These are phyloP conservation scores for Barnettozyma californica DNA, from an alignment of 805 yeast species.

Conservation along the genomic window DNA sequence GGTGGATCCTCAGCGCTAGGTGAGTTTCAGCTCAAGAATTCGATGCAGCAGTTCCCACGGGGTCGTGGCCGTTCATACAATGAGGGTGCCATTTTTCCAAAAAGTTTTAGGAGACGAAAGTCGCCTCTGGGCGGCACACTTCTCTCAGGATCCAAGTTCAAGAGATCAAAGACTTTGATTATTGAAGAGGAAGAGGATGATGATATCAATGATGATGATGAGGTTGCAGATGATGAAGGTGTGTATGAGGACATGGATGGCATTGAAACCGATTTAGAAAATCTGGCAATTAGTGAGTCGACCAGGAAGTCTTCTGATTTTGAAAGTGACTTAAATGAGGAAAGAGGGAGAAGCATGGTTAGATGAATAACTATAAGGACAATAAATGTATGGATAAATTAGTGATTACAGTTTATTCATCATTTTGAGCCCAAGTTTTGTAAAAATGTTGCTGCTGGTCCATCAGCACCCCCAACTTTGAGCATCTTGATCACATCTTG, in stretches of 20 bases:
- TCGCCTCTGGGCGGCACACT: conserved; percentile 25
- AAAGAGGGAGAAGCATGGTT: conserved; percentile 14
- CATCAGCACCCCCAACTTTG: conserved; percentile 24
- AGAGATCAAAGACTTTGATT: conserved; percentile 15
- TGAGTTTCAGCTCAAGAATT: conserved; percentile 1
- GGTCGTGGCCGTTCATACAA: conserved; percentile 7
- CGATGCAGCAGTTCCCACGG: neutral
- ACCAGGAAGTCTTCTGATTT: conserved; percentile 23
- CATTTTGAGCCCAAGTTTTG: conserved; percentile 14
- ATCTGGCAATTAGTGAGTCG: conserved; percentile 17
- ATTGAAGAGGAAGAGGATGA: conserved; percentile 24
- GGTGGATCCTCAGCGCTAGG: neutral
- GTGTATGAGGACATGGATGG: conserved; percentile 13
- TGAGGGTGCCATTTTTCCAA: conserved; percentile 21
- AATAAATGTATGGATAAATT: neutral
- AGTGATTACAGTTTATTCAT: neutral
- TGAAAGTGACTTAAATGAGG: conserved; percentile 18
- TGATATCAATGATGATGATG: conserved; percentile 5
- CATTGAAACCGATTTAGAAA: conserved; percentile 19
- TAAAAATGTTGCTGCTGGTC: conserved; percentile 33
- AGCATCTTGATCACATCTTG: conserved; percentile 26
- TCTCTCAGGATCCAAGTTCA: conserved; percentile 15
- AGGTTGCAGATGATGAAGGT: conserved; percentile 5
- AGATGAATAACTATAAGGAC: neutral
- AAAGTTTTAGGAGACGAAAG: conserved; percentile 21